Evolutionary conservation across 352 stramenopile species (phyloP), one percentile per base, ranked within the genome.

Genomic region (Elongisporangium undulatum): DNA sequence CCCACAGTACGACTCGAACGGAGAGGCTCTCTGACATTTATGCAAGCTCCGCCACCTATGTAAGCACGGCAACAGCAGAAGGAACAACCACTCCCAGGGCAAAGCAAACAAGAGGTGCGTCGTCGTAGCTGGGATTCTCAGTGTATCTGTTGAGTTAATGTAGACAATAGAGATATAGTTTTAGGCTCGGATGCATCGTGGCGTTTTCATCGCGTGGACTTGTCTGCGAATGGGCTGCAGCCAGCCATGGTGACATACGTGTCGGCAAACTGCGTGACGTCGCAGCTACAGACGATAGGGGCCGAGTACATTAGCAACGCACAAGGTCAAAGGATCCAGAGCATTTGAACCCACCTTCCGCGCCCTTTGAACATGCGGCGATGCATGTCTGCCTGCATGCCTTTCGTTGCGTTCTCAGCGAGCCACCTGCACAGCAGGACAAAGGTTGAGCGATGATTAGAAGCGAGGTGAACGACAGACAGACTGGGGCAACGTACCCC

Each of bases 201-300:
- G 16, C n/a, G 13, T 21, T 13, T 62, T 68, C 69, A 95, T 63
- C 80, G 71, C 24, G 80, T 92, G 16, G 77, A 91, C 65, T 95
- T 95, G 69, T 93, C 85, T 21, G 83, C 85, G 63, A 94, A 93
- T 0, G 83, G 85, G 57, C 81, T 93, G 66, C 83, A 94, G 54
- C 83, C 79, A 52, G 85, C 79, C 83, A 94, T 94, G 13, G 85
- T 91, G 74, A 72, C 87, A 64, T 94, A 93, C 0, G 83, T 84
- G 56, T 91, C 82, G 51, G 85, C 85, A 65, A 94, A 95, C 67
- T 79, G 79, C 26, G 83, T 93, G 62, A 95, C 83, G 39, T 93
- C 85, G 52, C 78, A 93, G 68, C 85, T 92, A 50, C 20, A 64
- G 38, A 60, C 13, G 17, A 49, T 13, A 48, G 55, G 23, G 8